Evolutionary conservation across 768 basidiomycete species (phyloP).

Genomic region (Suillus bovinus): DNA sequence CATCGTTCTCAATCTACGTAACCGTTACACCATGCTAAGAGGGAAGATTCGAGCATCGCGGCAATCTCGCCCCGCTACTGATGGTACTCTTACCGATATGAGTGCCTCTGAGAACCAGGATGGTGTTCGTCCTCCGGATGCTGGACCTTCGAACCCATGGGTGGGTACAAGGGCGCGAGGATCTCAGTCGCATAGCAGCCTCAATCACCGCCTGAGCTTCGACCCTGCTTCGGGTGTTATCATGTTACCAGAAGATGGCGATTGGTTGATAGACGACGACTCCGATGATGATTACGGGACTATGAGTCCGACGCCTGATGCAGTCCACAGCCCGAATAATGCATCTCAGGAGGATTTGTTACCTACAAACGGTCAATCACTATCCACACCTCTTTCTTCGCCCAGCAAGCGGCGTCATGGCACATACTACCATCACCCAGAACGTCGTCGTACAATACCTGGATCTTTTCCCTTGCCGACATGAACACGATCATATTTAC

Average conservation of each 20-base stretch:
- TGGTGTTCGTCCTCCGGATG: constrained; percentile 19
- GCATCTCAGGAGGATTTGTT: constrained; percentile 27
- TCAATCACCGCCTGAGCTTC: constrained; percentile 73
- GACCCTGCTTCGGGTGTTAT: constrained; percentile 89
- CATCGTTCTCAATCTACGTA: constrained; percentile 80
- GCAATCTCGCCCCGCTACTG: constrained; percentile 5
- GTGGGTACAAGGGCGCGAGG: constrained; percentile 41
- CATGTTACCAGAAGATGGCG: constrained; percentile 75
- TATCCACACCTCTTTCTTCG: constrained; percentile 34
- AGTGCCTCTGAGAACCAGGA: constrained; percentile 10
- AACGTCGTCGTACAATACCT: constrained; percentile 53
- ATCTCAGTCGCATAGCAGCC: constrained; percentile 23
- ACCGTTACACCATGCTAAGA: constrained; percentile 60
- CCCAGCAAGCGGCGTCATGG: constrained; percentile 59
- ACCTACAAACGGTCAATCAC: neutral
- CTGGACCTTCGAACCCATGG: constrained; percentile 56
- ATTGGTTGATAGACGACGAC: constrained; percentile 60
- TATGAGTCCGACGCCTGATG: constrained; percentile 21
- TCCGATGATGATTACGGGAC: constrained; percentile 45
- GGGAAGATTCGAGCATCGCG: constrained; percentile 27
- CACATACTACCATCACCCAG: constrained; percentile 88
- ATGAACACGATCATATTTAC: constrained; percentile 2
- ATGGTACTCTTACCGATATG: constrained; percentile 12
- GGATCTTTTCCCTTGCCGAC: constrained; percentile 49
- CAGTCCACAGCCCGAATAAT: constrained; percentile 17